Conservation (phyloP, 23 red algal genomes). For the Gracilariopsis chorda region DNA sequence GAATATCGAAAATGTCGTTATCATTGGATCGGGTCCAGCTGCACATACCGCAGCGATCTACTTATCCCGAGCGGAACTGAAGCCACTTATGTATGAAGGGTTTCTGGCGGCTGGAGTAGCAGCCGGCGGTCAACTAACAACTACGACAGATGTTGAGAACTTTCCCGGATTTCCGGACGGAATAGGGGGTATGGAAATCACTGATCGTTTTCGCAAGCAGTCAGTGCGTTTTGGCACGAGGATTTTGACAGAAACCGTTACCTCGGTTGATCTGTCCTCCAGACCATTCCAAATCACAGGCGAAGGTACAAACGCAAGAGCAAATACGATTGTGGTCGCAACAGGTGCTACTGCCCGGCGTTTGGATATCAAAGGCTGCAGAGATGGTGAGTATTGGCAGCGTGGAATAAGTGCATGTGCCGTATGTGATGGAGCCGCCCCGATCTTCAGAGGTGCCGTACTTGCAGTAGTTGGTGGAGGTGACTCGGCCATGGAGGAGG, state of each 20-base stretch:
- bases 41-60: constrained; percentile 98
- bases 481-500: constrained; percentile 97
- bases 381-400: constrained; percentile 87
- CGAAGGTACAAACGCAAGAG: constrained; percentile 25
- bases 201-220: constrained; percentile 85
- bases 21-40: constrained; percentile 93
- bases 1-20: constrained; percentile 53
- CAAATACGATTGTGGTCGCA: constrained; percentile 81
- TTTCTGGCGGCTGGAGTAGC: constrained; percentile 89
- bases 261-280: constrained; percentile 68
- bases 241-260: constrained; percentile 91
- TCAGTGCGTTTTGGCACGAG: constrained; percentile 65
- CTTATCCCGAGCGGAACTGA: constrained; percentile 81
- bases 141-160: constrained; percentile 99
- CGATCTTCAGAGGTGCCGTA: constrained; percentile 76
- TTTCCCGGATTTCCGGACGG: constrained; percentile 96
- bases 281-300: constrained; percentile 73
- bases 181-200: constrained; percentile 75
- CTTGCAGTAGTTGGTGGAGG: constrained; percentile 93
- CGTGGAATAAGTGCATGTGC: constrained; percentile 93
- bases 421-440: constrained; percentile 97
- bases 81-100: constrained; percentile 93
- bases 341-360: constrained; percentile 88
- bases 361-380: constrained; percentile 80
- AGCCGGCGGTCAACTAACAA: constrained; percentile 95